Base-by-base conservation (phyloP, 2,329 filamentous ascomycete genomes). In the Cercospora sp. region DNA sequence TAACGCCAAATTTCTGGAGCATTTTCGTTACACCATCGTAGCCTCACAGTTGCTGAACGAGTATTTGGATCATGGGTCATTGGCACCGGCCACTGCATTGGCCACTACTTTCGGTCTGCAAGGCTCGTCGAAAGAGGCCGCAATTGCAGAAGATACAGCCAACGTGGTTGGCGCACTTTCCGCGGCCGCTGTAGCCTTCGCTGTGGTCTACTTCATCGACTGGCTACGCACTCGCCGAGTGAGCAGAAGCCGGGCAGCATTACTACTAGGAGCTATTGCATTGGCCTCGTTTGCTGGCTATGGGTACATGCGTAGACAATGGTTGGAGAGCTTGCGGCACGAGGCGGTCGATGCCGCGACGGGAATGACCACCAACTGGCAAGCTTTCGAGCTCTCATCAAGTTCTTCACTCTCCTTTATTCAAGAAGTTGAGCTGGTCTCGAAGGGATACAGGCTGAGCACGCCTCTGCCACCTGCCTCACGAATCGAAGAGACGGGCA, bases 341-440 rank as follows among this genome's bases (percentile, higher is more conserved):
- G 89, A 94, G 77, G 89, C 91, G 0, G 84, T 97, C 42, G 84
- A 88, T 36, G 88, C 90, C 70, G 88, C 91, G 5, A 87, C 88
- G 10, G 81, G 84, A 0, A 88, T 97, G 71, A 89, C 95, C 57
- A 84, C 87, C 58, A 89, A 88, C 75, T 89, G 93, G 45, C 92
- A 96, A 76, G 88, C 90, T 60, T 93, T 96, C 73, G 93, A 97
- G 79, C 88, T 89, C 48, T 90, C 90, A 23, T 89, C 88, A 48
- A 89, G 89, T 45, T 90, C 92, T 33, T 91, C 92, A 2, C 84
- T 97, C 65, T 89, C 91, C 42, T 86, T 97, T 68, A 90, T 97
- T 70, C 94, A 97, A 78, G 94, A 97, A 80, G 93, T 97, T n/a
- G 94, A 97, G 81, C 85, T 97, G 33, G 93, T 97, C 28, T 96